Conservation (phyloP, 176 grass and related monocot species). For the Zoysia pacifica region DNA sequence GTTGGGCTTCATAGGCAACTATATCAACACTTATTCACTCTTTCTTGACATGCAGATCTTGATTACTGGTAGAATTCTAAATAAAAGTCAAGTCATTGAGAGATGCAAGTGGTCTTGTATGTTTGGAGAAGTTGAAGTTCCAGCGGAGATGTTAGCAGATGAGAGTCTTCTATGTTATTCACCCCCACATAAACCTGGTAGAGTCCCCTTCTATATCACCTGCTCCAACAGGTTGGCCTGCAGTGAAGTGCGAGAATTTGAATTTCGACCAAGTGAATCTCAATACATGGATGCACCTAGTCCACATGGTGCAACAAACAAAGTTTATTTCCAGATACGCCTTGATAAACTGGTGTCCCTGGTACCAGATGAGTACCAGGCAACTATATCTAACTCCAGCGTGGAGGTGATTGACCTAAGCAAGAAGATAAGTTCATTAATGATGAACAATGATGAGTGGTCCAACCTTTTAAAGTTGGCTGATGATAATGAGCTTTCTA, state of each 20-base stretch:
- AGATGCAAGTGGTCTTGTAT: constrained; percentile 89
- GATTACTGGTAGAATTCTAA: constrained; percentile 65
- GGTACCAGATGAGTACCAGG: constrained; percentile 57
- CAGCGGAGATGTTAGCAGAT: constrained; percentile 64
- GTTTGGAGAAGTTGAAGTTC: constrained; percentile 91
- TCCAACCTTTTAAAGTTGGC: constrained; percentile 68
- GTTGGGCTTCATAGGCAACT: neutral
- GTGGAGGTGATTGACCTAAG: constrained; percentile 59
- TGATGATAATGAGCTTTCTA: constrained; percentile 52
- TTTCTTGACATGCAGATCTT: constrained; percentile 62
- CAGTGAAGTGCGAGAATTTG: constrained; percentile 94
- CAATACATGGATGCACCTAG: constrained; percentile 63
- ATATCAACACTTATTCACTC: constrained; percentile 14
- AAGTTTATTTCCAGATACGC: constrained; percentile 71
- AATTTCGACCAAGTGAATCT: constrained; percentile 57
- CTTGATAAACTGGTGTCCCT: constrained; percentile 75
- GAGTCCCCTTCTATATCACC: constrained; percentile 87
- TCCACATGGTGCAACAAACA: constrained; percentile 53
- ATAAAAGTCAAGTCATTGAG: constrained; percentile 37
- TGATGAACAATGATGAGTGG: constrained; percentile 68
- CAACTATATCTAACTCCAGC: constrained; percentile 39
- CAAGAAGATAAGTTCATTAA: constrained; percentile 65
- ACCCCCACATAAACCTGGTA: constrained; percentile 59
- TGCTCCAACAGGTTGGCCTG: constrained; percentile 88
- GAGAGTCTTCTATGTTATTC: constrained; percentile 60